Conservation (phyloP, 306 rosid genomes). For the Ziziphus jujuba region DNA sequence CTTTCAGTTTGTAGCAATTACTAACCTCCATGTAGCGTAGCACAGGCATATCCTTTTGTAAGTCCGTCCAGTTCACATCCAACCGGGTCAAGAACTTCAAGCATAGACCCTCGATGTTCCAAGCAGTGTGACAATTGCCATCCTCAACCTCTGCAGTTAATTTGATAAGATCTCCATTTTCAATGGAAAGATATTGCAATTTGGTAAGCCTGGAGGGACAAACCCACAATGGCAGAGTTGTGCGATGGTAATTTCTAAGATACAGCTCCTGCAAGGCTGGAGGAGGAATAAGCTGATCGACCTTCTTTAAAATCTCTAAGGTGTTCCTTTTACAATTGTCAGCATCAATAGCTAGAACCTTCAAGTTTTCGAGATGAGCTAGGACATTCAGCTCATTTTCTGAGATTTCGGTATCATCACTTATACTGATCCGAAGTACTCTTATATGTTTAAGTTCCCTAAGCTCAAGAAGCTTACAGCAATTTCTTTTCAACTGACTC, state of each 20-base stretch:
- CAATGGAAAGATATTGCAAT: too few species aligned
- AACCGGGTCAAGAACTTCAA: conserved; percentile 6
- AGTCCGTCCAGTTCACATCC: background rate
- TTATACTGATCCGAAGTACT: conserved; percentile 5
- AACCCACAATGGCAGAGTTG: conserved; percentile 20
- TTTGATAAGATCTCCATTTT: too few species aligned
- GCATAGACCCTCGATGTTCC: conserved; percentile 11
- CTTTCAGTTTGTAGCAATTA: too few species aligned
- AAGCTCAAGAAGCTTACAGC: conserved; percentile 7
- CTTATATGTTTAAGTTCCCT: background rate
- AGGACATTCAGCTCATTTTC: background rate
- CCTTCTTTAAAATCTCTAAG: background rate
- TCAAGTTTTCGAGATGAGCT: background rate
- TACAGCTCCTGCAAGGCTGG: conserved; percentile 10
- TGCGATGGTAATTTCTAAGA: background rate
- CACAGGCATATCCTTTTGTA: background rate
- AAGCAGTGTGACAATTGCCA: too few species aligned
- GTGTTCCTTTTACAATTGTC: background rate
- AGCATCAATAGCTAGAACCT: conserved; percentile 7
- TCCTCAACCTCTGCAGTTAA: too few species aligned
- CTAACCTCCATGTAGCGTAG: conserved; percentile 17
- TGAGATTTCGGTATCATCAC: background rate
- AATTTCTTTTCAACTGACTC: background rate
- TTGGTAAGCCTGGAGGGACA: background rate
- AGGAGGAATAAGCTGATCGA: conserved; percentile 9